Evolutionary conservation across 345 rosid species (phyloP), one percentile per base, ranked within the genome.

Genomic region (Moricandia moricandioides): DNA sequence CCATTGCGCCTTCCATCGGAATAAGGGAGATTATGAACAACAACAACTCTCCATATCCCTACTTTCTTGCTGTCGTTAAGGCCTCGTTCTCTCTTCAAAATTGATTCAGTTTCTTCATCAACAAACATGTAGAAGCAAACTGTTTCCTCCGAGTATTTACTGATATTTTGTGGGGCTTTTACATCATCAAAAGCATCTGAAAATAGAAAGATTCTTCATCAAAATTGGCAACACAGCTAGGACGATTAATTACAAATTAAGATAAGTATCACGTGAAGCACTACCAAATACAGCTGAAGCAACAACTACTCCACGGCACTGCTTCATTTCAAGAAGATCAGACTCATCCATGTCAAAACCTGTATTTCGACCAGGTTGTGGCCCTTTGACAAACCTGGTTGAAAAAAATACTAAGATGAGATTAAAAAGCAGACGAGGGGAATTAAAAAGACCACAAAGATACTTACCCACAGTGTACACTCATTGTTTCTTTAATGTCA

Each of bases 281-380:
- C 29, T 91, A 96, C 99, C 97, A 75, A 96, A 96, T 78, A 96
- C 91, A 65, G 99, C 98, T 59, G 99, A 92, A 33, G 92, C 89
- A 83, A 96, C 99, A 71, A 92, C 96, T 77, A 96, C 83, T 57
- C 97, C 96, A 57, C 65, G 80, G 76, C 98, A 96, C 73, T 86
- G 88, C 75, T 92, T 93, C 99, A 96, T 96, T 27, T 86, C 89
- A 75, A 84, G 87, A 79, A 96, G 88, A 79, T 96, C 98, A 69
- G 67, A 71, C 67, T 89, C 95, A 30, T 89, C 91, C 37, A 96
- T 88, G 83, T 96, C 97, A 75, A 82, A 96, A 78, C 99, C 97
- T 67, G 96, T 92, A 67, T 81, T 81, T 24, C 51, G 85, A 31
- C 99, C 96, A 65, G 97, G 94, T 85, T 76, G 91, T 70, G 81